Conservation (phyloP, 192 early-diverging fungal genomes). For the Gonapodya prolifera region DNA sequence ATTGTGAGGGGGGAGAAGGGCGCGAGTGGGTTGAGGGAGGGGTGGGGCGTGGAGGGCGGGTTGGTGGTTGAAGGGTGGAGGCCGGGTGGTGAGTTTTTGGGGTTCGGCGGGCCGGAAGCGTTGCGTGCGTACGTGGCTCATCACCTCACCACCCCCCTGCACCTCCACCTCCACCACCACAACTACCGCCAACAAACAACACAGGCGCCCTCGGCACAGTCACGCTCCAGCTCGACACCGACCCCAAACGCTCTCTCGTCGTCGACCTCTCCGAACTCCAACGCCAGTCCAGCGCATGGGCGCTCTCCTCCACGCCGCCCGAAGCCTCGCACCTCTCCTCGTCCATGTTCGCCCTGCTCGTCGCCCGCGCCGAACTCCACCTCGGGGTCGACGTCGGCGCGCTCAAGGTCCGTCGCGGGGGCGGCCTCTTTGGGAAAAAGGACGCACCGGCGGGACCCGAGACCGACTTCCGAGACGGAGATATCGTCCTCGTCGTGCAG, state of each 20-base stretch:
- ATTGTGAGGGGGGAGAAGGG: not conserved
- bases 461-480: constrained; percentile 1
- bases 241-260: not conserved
- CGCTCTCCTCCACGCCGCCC: not conserved
- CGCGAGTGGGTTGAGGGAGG: not conserved
- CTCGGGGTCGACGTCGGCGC: not conserved
- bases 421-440: not conserved
- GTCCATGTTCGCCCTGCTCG: not conserved
- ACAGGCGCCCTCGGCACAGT: not conserved
- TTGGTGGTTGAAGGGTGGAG: not conserved
- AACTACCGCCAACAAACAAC: not conserved
- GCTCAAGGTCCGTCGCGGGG: not conserved
- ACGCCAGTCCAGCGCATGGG: not conserved
- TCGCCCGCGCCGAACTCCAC: constrained; percentile 1
- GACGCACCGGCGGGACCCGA: not conserved
- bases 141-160: not conserved
- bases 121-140: not conserved
- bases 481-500: not conserved
- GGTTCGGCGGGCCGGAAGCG: not conserved
- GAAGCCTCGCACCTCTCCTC: not conserved
- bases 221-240: constrained; percentile 4
- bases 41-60: not conserved
- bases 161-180: not conserved
- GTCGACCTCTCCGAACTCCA: not conserved
- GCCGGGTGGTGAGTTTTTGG: not conserved